phyloP scores from a whole-genome alignment of 192 early-diverging fungal genomes.

The Linnemannia elongata region DNA sequence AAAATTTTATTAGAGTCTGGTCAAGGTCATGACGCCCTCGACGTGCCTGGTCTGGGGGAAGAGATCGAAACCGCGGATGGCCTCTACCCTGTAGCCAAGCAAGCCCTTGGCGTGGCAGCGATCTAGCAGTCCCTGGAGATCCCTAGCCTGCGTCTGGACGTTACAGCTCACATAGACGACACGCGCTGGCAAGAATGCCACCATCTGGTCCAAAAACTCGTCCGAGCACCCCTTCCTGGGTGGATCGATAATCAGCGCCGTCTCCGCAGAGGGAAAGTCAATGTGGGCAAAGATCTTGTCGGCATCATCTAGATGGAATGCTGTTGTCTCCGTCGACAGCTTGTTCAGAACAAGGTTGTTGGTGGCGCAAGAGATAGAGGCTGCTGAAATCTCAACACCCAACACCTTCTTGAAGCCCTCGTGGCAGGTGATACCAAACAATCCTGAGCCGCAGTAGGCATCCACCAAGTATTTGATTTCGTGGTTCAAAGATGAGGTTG shows the following conservation, averaged over 20 bases:
- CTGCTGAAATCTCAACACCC: conserved; percentile 76
- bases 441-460: conserved; percentile 80
- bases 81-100: conserved; percentile 68
- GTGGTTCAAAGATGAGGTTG: conserved; percentile 27
- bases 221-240: conserved; percentile 75
- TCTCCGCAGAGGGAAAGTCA: conserved; percentile 61
- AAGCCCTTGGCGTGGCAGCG: conserved; percentile 57
- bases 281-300: conserved; percentile 71
- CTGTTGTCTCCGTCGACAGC: conserved; percentile 61
- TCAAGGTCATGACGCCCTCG: conserved; percentile 75
- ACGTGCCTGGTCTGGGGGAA: conserved; percentile 81
- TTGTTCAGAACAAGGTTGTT: conserved; percentile 72
- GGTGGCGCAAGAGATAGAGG: conserved; percentile 73
- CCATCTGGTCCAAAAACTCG: conserved; percentile 76
- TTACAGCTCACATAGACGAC: conserved; percentile 82
- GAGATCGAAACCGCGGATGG: conserved; percentile 78
- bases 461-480: conserved; percentile 70
- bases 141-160: conserved; percentile 71
- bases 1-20: conserved; percentile 47
- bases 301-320: conserved; percentile 72
- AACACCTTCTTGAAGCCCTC: conserved; percentile 71
- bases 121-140: conserved; percentile 66
- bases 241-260: conserved; percentile 81
- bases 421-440: conserved; percentile 77
- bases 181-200: conserved; percentile 74